These are phyloP conservation scores for Fusarium sp. DNA, from an alignment of 2,329 filamentous ascomycete genomes.

Conservation along the genomic window DNA sequence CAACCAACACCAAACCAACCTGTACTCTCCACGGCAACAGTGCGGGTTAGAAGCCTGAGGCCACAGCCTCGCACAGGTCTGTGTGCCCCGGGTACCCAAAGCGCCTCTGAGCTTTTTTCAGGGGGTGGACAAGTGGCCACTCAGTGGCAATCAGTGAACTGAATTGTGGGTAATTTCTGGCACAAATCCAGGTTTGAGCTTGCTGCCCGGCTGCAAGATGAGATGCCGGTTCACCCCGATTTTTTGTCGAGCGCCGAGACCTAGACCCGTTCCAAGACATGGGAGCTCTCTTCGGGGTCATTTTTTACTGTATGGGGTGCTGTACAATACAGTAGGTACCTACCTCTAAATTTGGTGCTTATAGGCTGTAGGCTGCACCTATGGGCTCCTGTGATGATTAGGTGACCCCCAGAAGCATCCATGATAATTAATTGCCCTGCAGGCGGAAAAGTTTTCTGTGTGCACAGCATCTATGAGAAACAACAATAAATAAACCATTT, in stretches of 20 bases:
- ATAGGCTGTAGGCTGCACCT: background rate
- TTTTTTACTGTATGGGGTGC: slow-evolving; percentile 35
- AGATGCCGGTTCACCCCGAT: slow-evolving; percentile 52
- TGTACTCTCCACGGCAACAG: slow-evolving; percentile 49
- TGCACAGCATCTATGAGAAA: background rate
- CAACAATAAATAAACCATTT: background rate
- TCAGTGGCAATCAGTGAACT: slow-evolving; percentile 31
- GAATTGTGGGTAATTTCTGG: slow-evolving; percentile 23
- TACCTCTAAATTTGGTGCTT: background rate
- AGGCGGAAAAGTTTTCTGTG: slow-evolving; percentile 17
- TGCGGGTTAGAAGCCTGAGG: slow-evolving; percentile 49
- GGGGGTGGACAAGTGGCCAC: slow-evolving; percentile 38
- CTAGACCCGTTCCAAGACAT: slow-evolving; percentile 40
- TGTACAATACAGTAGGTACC: slow-evolving; percentile 8
- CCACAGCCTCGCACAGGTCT: slow-evolving; percentile 35
- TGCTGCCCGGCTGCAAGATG: slow-evolving; percentile 44
- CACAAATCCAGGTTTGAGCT: slow-evolving; percentile 34
- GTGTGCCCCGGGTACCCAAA: slow-evolving; percentile 4
- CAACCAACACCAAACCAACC: slow-evolving; percentile 34
- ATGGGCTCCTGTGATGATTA: slow-evolving; percentile 4
- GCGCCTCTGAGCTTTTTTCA: slow-evolving; percentile 27
- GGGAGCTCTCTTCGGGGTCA: slow-evolving; percentile 11
- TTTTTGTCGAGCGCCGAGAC: slow-evolving; percentile 47
- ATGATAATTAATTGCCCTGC: slow-evolving; percentile 12
- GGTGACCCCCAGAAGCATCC: slow-evolving; percentile 21